Evolutionary conservation across 1,139 yeast genomes (phyloP).

Genomic region (Geotrichum siamense): DNA sequence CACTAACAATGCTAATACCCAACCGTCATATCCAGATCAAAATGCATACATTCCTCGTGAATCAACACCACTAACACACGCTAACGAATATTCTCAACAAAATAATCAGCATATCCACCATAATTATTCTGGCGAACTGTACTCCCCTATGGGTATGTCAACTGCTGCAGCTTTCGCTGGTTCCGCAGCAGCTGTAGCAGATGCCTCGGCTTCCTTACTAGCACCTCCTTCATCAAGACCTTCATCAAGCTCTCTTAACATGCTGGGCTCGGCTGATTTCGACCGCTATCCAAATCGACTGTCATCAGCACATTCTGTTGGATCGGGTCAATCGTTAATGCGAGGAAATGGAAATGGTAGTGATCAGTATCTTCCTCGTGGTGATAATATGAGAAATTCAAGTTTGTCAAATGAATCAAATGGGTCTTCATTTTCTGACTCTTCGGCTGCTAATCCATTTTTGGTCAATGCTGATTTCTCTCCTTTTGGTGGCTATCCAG

Average conservation of each 20-base stretch:
- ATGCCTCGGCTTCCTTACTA: slow-evolving; percentile 10
- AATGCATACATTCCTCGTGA: slow-evolving; percentile 15
- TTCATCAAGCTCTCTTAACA: slow-evolving; percentile 19
- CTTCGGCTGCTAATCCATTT: slow-evolving; percentile 25
- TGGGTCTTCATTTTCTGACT: slow-evolving; percentile 25
- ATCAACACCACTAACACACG: slow-evolving; percentile 11
- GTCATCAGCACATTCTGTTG: slow-evolving; percentile 29
- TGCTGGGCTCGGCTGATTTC: slow-evolving; percentile 29
- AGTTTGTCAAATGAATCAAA: slow-evolving; percentile 27
- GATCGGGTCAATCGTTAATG: slow-evolving; percentile 24
- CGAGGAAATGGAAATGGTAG: slow-evolving; percentile 16
- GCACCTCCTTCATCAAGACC: slow-evolving; percentile 11
- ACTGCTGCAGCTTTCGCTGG: slow-evolving; percentile 16
- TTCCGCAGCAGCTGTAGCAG: slow-evolving; percentile 17
- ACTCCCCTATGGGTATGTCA: slow-evolving; percentile 14
- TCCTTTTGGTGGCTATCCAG: slow-evolving; percentile 95
- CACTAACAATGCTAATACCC: neutral
- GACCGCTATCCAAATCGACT: slow-evolving; percentile 37
- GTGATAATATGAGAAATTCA: slow-evolving; percentile 22
- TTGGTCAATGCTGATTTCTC: slow-evolving; percentile 42
- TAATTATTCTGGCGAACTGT: slow-evolving; percentile 7
- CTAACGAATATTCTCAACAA: slow-evolving; percentile 2
- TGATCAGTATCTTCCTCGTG: slow-evolving; percentile 9
- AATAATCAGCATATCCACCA: neutral
- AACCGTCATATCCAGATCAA: slow-evolving; percentile 6